Percentiles rank a stretch among this genome's conserved stretches.
phyloP scores from a whole-genome alignment of 2,329 filamentous ascomycete species.

The Verticillium klebahnii region DNA sequence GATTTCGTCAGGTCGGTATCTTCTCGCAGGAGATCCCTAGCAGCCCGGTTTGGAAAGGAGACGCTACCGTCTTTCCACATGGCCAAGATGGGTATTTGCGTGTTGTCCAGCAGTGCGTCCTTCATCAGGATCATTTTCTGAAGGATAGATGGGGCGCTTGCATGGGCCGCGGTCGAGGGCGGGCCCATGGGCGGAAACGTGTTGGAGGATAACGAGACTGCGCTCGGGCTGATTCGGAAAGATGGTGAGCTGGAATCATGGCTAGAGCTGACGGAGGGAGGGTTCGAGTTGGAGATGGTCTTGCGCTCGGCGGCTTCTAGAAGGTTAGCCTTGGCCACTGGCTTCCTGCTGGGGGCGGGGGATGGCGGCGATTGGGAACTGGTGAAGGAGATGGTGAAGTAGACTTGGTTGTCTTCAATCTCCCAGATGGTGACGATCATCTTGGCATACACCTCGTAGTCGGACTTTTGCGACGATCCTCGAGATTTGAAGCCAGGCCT shows the following conservation, averaged over 20 bases:
- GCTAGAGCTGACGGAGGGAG: slow-evolving; percentile 42
- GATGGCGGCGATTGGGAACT: slow-evolving; percentile 42
- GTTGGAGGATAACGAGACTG: slow-evolving; percentile 47
- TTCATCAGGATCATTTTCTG: slow-evolving; percentile 73
- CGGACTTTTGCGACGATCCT: slow-evolving; percentile 28
- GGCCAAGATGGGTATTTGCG: slow-evolving; percentile 68
- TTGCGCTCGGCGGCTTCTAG: slow-evolving; percentile 43
- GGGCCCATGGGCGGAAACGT: slow-evolving; percentile 65
- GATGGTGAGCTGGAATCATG: slow-evolving; percentile 42
- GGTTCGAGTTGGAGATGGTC: slow-evolving; percentile 37
- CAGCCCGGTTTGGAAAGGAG: slow-evolving; percentile 67
- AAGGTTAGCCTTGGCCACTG: slow-evolving; percentile 31
- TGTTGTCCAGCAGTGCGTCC: slow-evolving; percentile 71
- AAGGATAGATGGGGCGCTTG: slow-evolving; percentile 59
- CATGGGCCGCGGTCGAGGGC: slow-evolving; percentile 49
- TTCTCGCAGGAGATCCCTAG: slow-evolving; percentile 44
- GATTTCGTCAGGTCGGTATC: slow-evolving; percentile 33
- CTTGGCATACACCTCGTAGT: slow-evolving; percentile 53
- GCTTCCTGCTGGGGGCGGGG: slow-evolving; percentile 24
- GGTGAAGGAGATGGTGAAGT: slow-evolving; percentile 73
- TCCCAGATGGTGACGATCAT: slow-evolving; percentile 77
- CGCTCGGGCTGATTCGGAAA: slow-evolving; percentile 44
- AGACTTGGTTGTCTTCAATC: slow-evolving; percentile 60
- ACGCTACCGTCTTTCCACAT: slow-evolving; percentile 80
- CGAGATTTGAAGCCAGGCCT: slow-evolving; percentile 30